Conservation (phyloP, 352 stramenopile genomes). For the Thalassiosira pacifica region DNA sequence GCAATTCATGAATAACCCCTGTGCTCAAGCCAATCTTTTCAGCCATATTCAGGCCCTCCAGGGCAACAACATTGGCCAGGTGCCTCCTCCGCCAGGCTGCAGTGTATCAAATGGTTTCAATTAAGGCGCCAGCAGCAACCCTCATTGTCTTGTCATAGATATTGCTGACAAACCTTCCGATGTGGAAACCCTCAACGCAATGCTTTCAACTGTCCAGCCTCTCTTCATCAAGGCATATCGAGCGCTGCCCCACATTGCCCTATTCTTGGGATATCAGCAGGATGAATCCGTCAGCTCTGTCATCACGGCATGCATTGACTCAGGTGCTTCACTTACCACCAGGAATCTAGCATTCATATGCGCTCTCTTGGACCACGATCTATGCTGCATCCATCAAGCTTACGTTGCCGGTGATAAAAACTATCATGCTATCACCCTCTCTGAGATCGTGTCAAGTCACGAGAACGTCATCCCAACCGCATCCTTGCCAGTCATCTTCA, state of each 20-base stretch:
- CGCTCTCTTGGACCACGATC: background rate
- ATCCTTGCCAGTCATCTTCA: background rate
- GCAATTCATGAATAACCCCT: no score
- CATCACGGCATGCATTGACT: background rate
- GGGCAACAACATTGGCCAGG: no score
- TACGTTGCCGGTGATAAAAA: background rate
- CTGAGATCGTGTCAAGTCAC: conserved; percentile 1
- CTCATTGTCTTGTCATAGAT: no score
- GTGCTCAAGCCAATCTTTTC: no score
- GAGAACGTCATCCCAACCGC: background rate
- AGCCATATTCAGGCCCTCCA: no score
- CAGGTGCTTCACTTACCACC: conserved; percentile 8
- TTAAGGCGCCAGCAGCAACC: no score
- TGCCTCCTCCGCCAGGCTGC: no score
- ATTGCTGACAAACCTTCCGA: no score
- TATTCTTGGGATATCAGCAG: background rate
- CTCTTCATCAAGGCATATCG: no score
- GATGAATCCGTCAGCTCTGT: background rate
- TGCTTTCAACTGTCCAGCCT: no score
- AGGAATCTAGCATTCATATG: conserved; percentile 8
- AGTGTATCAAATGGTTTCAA: no score
- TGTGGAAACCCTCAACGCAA: no score
- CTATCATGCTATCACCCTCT: conserved; percentile 25
- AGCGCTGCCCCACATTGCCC: conserved; percentile 5
- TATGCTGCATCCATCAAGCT: background rate